Evolutionary conservation across 179 eudicot species (phyloP).

Genomic region (Beta lomatogona): DNA sequence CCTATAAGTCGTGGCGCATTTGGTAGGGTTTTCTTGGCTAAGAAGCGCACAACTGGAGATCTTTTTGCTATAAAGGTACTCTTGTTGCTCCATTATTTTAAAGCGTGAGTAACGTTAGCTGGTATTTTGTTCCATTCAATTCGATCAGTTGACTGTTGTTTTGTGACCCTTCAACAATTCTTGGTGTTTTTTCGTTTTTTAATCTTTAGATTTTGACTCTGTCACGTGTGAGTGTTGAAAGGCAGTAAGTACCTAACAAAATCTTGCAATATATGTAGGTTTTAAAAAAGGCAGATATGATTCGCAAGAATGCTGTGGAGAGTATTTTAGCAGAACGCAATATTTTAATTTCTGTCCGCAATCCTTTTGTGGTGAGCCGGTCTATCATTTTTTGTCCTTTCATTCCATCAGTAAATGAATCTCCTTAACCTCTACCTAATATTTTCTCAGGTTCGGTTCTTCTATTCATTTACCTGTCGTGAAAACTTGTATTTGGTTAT

Average conservation of each 20-base stretch:
- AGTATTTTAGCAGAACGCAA: slow-evolving; percentile 99
- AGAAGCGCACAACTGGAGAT: slow-evolving; percentile 97
- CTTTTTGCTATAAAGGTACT: slow-evolving; percentile 97
- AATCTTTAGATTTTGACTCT: not conserved
- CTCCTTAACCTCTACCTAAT: slow-evolving; percentile 21
- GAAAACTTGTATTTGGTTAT: slow-evolving; percentile 98
- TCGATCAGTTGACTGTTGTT: not conserved
- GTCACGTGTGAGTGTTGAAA: not conserved
- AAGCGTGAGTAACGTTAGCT: not conserved
- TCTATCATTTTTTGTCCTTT: slow-evolving; percentile 28
- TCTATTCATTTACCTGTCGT: slow-evolving; percentile 97
- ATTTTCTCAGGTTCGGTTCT: slow-evolving; percentile 87
- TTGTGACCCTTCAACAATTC: not conserved
- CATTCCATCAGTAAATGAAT: slow-evolving; percentile 16
- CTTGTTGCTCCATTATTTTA: not conserved
- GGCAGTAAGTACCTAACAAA: not conserved
- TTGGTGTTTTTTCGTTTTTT: not conserved
- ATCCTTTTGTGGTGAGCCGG: slow-evolving; percentile 98
- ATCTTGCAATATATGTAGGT: slow-evolving; percentile 53
- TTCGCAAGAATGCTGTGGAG: slow-evolving; percentile 99
- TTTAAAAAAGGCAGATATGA: slow-evolving; percentile 96
- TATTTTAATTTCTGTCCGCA: slow-evolving; percentile 90
- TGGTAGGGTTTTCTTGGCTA: slow-evolving; percentile 96
- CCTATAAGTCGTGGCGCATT: slow-evolving; percentile 99
- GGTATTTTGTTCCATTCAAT: not conserved